These are phyloP conservation scores for Passiflora organensis DNA, from an alignment of 345 rosid species.

Conservation along the genomic window DNA sequence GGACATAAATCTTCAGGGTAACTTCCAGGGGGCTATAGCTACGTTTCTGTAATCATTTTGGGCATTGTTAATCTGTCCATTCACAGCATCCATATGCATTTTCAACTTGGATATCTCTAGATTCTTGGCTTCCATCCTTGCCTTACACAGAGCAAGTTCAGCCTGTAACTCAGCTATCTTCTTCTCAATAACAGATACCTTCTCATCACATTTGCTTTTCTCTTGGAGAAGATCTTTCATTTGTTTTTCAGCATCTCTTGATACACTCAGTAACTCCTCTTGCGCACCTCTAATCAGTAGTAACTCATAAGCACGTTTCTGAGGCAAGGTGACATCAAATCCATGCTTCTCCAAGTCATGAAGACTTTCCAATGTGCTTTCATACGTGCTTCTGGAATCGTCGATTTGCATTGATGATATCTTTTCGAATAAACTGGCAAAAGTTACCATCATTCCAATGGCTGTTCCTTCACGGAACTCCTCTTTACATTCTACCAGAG, in stretches of 20 bases:
- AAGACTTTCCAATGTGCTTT: conserved; percentile 47
- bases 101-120: conserved; percentile 29
- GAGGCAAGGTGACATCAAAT: conserved; percentile 43
- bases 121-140: conserved; percentile 23
- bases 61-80: conserved; percentile 17
- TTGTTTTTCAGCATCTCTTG: conserved; percentile 32
- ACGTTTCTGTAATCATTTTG: conserved; percentile 23
- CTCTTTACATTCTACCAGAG: conserved; percentile 51
- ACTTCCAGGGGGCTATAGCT: conserved; percentile 48
- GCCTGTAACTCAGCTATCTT: conserved; percentile 39
- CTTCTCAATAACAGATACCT: conserved; percentile 31
- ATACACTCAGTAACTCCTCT: conserved; percentile 27
- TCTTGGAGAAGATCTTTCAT: conserved; percentile 24
- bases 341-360: conserved; percentile 56
- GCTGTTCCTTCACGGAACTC: conserved; percentile 79
- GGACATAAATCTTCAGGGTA: conserved; percentile 8
- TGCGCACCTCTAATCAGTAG: conserved; percentile 38
- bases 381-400: conserved; percentile 33
- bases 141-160: conserved; percentile 22
- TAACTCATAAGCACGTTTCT: conserved; percentile 36
- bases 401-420: conserved; percentile 31
- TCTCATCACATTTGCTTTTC: conserved; percentile 28
- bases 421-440: conserved; percentile 52
- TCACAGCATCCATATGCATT: conserved; percentile 17
- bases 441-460: conserved; percentile 64